Percentiles rank a stretch among this genome's conserved stretches.
Conservation (phyloP, 176 grass and related monocot genomes). For the Musa acuminata region DNA sequence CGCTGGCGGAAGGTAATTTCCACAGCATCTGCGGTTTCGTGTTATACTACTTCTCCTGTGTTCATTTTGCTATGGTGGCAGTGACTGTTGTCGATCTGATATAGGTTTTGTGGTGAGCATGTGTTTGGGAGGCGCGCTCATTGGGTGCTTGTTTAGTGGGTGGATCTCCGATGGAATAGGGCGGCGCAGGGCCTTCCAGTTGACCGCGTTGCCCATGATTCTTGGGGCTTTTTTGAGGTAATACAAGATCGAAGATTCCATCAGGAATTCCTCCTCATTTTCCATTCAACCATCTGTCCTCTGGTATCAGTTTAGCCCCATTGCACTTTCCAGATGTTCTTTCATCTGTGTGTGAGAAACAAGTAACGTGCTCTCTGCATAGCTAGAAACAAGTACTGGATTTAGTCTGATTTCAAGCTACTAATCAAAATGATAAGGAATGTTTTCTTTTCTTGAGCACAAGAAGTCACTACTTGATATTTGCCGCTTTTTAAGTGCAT, state of each 20-base stretch:
- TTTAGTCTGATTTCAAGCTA: not conserved
- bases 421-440: not conserved
- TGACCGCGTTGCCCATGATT: constrained; percentile 91
- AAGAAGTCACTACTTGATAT: not conserved
- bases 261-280: not conserved
- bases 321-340: not conserved
- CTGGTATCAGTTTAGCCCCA: not conserved
- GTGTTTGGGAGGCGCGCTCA: constrained; percentile 77
- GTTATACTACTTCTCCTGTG: not conserved
- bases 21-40: not conserved
- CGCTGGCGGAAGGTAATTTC: constrained; percentile 64
- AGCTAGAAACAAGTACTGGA: no score
- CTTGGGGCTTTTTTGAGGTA: constrained; percentile 73
- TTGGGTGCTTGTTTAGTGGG: constrained; percentile 87
- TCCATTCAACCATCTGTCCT: not conserved
- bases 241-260: not conserved
- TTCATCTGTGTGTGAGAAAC: no score
- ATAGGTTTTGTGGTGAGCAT: constrained; percentile 97
- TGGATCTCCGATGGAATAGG: constrained; percentile 70
- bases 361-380: no score
- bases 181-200: constrained; percentile 72
- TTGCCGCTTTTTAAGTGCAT: not conserved
- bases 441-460: not conserved
- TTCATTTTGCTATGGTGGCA: not conserved
- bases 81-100: not conserved